Conservation (phyloP, 441 rosid species). For the Aquilaria agallochum region DNA sequence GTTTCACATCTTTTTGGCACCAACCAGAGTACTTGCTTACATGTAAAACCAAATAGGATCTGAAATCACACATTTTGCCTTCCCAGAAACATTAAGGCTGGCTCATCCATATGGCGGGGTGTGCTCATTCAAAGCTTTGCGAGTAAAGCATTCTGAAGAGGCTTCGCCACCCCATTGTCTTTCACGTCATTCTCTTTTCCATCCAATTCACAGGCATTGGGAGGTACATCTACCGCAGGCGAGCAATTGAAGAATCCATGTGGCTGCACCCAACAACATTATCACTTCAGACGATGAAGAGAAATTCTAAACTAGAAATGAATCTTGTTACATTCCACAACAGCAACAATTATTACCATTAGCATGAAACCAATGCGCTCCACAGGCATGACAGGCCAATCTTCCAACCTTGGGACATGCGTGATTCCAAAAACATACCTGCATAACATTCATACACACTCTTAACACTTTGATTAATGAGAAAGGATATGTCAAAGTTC, state of each 20-base stretch:
- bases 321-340: not conserved
- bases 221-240: constrained; percentile 86
- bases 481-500: no score
- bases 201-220: constrained; percentile 69
- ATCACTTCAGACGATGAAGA: not conserved
- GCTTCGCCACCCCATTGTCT: constrained; percentile 40
- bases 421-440: constrained; percentile 91
- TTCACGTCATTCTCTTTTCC: constrained; percentile 58
- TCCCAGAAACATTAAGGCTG: no score
- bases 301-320: not conserved
- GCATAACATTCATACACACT: not conserved
- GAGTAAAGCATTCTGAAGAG: constrained; percentile 39
- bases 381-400: constrained; percentile 95
- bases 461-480: not conserved
- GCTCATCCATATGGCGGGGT: no score
- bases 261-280: constrained; percentile 47
- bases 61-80: no score
- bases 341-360: constrained; percentile 36
- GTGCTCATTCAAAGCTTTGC: constrained; percentile 56
- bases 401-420: constrained; percentile 85
- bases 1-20: no score
- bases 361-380: constrained; percentile 76
- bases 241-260: constrained; percentile 93
- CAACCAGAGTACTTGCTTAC: no score
- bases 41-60: no score